Evolutionary conservation across 2,329 filamentous ascomycete genomes (phyloP).

Genomic region (Simplicillium sp.): DNA sequence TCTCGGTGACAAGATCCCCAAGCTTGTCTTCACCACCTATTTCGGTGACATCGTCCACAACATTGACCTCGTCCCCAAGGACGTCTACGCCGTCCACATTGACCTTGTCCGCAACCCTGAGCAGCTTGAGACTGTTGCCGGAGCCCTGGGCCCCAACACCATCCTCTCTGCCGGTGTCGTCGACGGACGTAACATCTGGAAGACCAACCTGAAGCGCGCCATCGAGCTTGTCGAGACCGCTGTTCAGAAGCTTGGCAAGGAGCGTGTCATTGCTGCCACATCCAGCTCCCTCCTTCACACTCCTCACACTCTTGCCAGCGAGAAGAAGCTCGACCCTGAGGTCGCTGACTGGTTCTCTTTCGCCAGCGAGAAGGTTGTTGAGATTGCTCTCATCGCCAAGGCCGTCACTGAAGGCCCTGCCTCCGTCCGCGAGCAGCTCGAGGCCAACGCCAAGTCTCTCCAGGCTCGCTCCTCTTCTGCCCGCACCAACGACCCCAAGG

Average conservation of each 20-base stretch:
- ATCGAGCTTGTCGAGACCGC: constrained; percentile 86
- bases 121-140: constrained; percentile 81
- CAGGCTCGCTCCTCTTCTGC: constrained; percentile 83
- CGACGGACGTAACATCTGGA: constrained; percentile 99
- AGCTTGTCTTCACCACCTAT: constrained; percentile 90
- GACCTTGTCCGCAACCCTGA: constrained; percentile 98
- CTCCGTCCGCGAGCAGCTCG: constrained; percentile 76
- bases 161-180: constrained; percentile 92
- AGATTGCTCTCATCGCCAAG: constrained; percentile 91
- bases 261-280: constrained; percentile 92
- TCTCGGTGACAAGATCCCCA: constrained; percentile 72
- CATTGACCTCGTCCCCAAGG: constrained; percentile 76
- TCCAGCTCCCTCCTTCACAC: constrained; percentile 98
- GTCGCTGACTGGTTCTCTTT: constrained; percentile 98
- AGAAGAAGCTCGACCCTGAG: constrained; percentile 96
- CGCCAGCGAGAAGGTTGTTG: constrained; percentile 84
- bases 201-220: constrained; percentile 96
- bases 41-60: constrained; percentile 99
- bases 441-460: constrained; percentile 94
- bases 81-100: constrained; percentile 78
- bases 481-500: constrained; percentile 92
- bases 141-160: constrained; percentile 79
- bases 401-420: constrained; percentile 89
- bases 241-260: constrained; percentile 91
- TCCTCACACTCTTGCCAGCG: constrained; percentile 92